phyloP scores from a whole-genome alignment of 495 filamentous ascomycete genomes.

The Diplogelasinospora grovesii region DNA sequence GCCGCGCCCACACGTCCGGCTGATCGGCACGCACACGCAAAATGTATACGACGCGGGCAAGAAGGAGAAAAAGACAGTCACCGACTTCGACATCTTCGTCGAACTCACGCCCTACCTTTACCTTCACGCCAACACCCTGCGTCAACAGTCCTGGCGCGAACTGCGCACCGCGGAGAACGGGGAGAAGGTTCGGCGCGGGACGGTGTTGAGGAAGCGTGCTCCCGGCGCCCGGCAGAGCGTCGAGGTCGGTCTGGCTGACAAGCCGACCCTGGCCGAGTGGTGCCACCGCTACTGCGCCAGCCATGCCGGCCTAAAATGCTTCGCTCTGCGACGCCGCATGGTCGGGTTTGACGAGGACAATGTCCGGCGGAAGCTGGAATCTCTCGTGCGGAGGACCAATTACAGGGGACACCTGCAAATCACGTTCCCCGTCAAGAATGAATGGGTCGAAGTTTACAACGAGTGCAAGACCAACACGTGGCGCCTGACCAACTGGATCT shows the following conservation, averaged over 20 bases:
- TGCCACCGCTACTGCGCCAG: slow-evolving; percentile 50
- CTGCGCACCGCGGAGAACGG: slow-evolving; percentile 33
- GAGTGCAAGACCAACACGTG: slow-evolving; percentile 48
- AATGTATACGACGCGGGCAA: slow-evolving; percentile 38
- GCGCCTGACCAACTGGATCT: slow-evolving; percentile 50
- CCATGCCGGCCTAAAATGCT: slow-evolving; percentile 41
- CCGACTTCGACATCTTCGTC: slow-evolving; percentile 47
- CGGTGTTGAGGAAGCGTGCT: slow-evolving; percentile 31
- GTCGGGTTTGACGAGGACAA: slow-evolving; percentile 43
- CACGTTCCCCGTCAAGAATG: slow-evolving; percentile 43
- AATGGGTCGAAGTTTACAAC: slow-evolving; percentile 47
- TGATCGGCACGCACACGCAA: slow-evolving; percentile 46
- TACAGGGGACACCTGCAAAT: slow-evolving; percentile 52
- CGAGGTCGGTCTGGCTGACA: slow-evolving; percentile 25
- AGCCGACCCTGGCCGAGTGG: slow-evolving; percentile 47
- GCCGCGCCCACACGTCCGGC: slow-evolving; percentile 38
- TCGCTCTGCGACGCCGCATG: slow-evolving; percentile 44
- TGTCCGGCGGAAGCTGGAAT: slow-evolving; percentile 37
- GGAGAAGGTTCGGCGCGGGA: slow-evolving; percentile 37
- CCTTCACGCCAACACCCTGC: slow-evolving; percentile 26
- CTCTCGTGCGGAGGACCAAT: slow-evolving; percentile 48
- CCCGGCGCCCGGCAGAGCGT: slow-evolving; percentile 33
- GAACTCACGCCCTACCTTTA: slow-evolving; percentile 46
- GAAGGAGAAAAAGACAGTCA: slow-evolving; percentile 33
- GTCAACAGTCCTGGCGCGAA: slow-evolving; percentile 20